Conservation (phyloP, 768 basidiomycete genomes). For the Kwoniella sp. region DNA sequence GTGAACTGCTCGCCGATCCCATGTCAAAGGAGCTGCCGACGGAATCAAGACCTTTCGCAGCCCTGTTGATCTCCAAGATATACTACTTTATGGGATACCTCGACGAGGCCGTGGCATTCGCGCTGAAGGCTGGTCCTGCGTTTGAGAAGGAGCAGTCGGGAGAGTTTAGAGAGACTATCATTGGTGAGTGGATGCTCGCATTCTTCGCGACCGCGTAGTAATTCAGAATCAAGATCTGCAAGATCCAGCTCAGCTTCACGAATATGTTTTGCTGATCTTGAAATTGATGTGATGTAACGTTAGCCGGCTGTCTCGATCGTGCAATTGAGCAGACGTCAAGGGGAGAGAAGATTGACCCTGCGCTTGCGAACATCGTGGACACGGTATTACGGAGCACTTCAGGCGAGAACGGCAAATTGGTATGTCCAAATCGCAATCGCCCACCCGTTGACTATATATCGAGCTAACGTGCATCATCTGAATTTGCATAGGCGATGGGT, state of each 20-base stretch:
- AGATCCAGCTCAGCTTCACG: no score
- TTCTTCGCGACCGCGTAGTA: no score
- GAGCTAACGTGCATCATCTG: conserved; percentile 30
- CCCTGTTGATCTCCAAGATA: conserved; percentile 93
- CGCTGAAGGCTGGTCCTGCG: conserved; percentile 82
- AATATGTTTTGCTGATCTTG: not conserved
- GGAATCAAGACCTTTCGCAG: conserved; percentile 76
- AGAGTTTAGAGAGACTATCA: conserved; percentile 92
- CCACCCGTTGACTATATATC: not conserved
- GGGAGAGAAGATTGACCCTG: conserved; percentile 71
- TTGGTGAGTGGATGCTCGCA: conserved; percentile 66
- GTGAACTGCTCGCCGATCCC: conserved; percentile 87
- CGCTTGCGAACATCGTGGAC: conserved; percentile 82
- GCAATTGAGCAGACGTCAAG: conserved; percentile 74
- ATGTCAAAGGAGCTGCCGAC: conserved; percentile 67
- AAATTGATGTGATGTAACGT: not conserved
- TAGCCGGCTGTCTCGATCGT: conserved; percentile 94
- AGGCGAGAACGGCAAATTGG: conserved; percentile 88
- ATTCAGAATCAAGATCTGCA: not conserved
- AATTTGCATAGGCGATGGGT: conserved; percentile 72
- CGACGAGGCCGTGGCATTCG: conserved; percentile 93
- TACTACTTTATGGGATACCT: conserved; percentile 96
- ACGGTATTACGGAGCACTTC: conserved; percentile 84
- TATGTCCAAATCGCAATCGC: conserved; percentile 54
- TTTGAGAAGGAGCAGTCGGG: conserved; percentile 68